Conservation (phyloP, 106 monocot genomes). For the Acorus gramineus region DNA sequence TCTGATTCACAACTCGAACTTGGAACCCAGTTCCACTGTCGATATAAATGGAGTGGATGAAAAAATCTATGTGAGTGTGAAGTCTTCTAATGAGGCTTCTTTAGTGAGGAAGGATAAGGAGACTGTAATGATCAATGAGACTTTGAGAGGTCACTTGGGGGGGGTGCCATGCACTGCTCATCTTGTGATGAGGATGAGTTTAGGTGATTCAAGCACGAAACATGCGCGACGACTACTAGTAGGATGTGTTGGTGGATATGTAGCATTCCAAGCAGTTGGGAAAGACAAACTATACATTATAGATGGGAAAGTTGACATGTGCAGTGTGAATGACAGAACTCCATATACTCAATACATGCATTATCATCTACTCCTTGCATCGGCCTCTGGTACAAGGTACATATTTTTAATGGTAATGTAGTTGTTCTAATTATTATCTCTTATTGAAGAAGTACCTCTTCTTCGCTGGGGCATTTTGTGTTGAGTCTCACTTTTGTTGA, state of each 20-base stretch:
- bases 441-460: too few relatives aligned
- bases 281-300: conserved; percentile 28
- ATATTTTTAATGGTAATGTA: too few relatives aligned
- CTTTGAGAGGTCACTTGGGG: conserved; percentile 26
- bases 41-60: too few relatives aligned
- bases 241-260: conserved; percentile 29
- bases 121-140: conserved; percentile 22
- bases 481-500: too few relatives aligned
- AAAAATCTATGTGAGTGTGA: too few relatives aligned
- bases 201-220: background rate
- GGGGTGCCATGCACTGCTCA: conserved; percentile 34
- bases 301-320: conserved; percentile 28
- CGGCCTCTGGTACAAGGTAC: conserved; percentile 28
- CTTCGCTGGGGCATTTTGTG: too few relatives aligned
- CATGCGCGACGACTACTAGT: conserved; percentile 9
- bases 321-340: conserved; percentile 22
- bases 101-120: background rate
- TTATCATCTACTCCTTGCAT: conserved; percentile 17
- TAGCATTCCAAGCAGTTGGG: conserved; percentile 12
- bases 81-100: background rate
- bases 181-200: conserved; percentile 21
- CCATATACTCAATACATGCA: conserved; percentile 40
- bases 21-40: too few relatives aligned
- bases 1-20: background rate
- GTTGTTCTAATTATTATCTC: too few relatives aligned